Evolutionary conservation across 2,329 filamentous ascomycete genomes (phyloP).

Genomic region (Colletotrichum sp.): DNA sequence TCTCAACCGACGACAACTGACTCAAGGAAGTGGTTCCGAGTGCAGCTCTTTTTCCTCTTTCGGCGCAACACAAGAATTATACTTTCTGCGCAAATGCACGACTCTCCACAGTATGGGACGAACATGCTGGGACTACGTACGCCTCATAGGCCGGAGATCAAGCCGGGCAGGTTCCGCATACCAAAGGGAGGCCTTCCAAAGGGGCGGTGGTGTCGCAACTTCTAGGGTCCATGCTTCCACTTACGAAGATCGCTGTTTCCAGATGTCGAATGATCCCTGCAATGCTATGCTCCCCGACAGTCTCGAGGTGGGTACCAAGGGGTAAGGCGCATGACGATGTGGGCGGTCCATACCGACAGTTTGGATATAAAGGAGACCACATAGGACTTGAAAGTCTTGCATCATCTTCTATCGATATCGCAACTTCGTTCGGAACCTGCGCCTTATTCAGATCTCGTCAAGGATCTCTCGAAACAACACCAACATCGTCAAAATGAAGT

Average conservation of each 20-base stretch:
- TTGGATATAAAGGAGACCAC: background rate
- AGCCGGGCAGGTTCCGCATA: background rate
- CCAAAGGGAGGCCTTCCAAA: background rate
- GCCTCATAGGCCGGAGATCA: background rate
- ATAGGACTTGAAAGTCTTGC: background rate
- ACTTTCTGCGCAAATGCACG: background rate
- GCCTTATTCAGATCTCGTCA: background rate
- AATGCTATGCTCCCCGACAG: background rate
- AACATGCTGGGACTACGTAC: background rate
- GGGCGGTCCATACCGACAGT: background rate
- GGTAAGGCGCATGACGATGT: background rate
- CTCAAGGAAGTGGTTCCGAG: background rate
- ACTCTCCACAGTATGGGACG: background rate
- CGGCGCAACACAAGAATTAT: background rate
- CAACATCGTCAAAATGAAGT: background rate
- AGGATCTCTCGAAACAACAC: accelerated
- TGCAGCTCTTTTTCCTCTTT: background rate
- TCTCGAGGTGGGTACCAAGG: background rate
- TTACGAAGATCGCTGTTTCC: background rate
- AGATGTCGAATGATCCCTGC: background rate
- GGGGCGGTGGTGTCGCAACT: background rate
- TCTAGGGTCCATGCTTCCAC: background rate
- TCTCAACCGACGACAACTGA: background rate
- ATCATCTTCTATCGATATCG: background rate
- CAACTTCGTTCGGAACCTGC: background rate